Evolutionary conservation across 2,329 filamentous ascomycete species (phyloP).

Genomic region (Dothiorella sarmentorum): DNA sequence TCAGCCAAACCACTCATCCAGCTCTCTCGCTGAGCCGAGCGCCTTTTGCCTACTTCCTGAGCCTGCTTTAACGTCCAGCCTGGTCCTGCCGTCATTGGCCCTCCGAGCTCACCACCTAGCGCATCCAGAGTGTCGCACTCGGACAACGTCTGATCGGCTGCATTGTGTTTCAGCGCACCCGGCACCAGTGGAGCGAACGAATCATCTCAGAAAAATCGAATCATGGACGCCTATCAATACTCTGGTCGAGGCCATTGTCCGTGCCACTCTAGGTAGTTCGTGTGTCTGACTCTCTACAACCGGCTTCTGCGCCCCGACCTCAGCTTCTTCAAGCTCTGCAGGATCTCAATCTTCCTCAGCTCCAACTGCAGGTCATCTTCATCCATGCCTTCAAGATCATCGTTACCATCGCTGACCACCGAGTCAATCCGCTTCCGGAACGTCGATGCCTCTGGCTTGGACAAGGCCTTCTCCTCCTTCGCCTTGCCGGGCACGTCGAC

Average conservation of each 20-base stretch:
- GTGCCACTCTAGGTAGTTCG: neutral
- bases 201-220: constrained; percentile 7
- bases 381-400: constrained; percentile 7
- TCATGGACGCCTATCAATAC: neutral
- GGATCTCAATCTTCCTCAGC: constrained; percentile 14
- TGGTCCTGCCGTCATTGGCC: neutral
- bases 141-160: neutral
- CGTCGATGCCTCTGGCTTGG: constrained; percentile 1
- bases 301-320: neutral
- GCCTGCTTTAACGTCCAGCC: neutral
- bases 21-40: neutral
- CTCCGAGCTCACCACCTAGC: neutral
- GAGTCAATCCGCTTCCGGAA: constrained; percentile 1
- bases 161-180: constrained; percentile 1
- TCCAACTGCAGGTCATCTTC: constrained; percentile 12
- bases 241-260: neutral
- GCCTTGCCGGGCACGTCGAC: constrained; percentile 30
- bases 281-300: neutral
- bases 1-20: neutral
- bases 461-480: neutral
- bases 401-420: constrained; percentile 3
- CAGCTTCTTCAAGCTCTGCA: constrained; percentile 8
- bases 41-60: neutral
- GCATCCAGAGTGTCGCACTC: neutral
- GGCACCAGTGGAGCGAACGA: constrained; percentile 2